Evolutionary conservation across 2,329 filamentous ascomycete genomes (phyloP), one percentile per base, ranked within the genome.

Genomic region (Hawksworthiomyces lignivorus): DNA sequence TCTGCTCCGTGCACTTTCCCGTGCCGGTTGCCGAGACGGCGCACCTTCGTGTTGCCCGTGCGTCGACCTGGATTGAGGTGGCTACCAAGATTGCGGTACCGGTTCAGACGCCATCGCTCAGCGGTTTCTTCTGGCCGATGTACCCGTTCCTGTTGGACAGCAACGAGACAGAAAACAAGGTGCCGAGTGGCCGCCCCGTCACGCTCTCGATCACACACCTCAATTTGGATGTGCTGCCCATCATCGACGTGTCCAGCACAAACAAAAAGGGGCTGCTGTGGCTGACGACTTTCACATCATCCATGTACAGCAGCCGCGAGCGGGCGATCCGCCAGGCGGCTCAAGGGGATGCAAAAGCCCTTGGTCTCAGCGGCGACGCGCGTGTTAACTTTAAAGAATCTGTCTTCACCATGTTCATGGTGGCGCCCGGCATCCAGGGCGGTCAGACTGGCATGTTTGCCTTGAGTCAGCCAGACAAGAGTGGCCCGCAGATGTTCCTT

Each of bases 301-400:
- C 63, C 26, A 60, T 59, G 22, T 70, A 69, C 52, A 70, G 67
- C 2, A 30, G 54, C 2, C 59, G 63, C 12, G 69, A 73, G 48
- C 63, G 59, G 41, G 41, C 38, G 3, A 40, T 65, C 2, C 62
- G 67, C 4, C 54, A 62, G 1, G 43, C 50, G 2, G 41, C 50
- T 4, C 44, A 54, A 11, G 41, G 43, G 14, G 45, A 45, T 1
- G 49, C 44, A 20, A 6, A 22, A 21, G 14, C 14, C 12, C 11
- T 11, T 9, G 30, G 33, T 17, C 48, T 49, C n/a, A 49, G 61
- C 14, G 45, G 56, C 5, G 30, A 54, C 1, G 43, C 55, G 4
- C 61, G 67, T 0, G 51, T 68, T 38, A 66, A 69, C 50, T 67
- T 73, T 53, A 73, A 73, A 46, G 66, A 72, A 44, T 66, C 68